phyloP scores from a whole-genome alignment of 768 basidiomycete species.

The Boletus sensibilis region DNA sequence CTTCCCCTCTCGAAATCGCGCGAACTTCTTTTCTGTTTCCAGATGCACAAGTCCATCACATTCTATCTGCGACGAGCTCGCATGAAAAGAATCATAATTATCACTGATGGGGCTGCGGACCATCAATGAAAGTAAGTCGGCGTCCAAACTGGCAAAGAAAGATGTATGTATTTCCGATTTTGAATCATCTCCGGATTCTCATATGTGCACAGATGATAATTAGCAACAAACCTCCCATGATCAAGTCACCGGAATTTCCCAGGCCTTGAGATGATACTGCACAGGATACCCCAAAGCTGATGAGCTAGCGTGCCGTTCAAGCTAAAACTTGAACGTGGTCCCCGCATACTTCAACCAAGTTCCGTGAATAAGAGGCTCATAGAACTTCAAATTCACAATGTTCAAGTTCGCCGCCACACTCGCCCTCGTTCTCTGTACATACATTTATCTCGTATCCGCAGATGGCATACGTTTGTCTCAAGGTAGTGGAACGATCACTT shows the following conservation, averaged over 20 bases:
- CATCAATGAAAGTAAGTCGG: neutral
- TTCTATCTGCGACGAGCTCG: neutral
- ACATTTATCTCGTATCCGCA: constrained; percentile 2
- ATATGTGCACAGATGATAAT: neutral
- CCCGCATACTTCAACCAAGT: neutral
- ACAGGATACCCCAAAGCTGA: neutral
- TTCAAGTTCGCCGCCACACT: neutral
- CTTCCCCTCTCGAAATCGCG: neutral
- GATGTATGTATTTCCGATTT: neutral
- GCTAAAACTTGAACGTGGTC: neutral
- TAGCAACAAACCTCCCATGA: neutral
- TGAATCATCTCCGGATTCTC: neutral
- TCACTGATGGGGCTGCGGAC: neutral
- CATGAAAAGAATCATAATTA: neutral
- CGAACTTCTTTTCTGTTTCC: neutral
- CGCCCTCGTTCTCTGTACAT: neutral
- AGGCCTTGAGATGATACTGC: neutral
- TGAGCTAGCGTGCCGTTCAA: neutral
- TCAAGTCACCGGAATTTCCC: neutral
- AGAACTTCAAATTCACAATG: neutral
- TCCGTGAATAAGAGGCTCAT: neutral
- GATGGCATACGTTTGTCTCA: neutral
- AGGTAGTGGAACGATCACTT: neutral
- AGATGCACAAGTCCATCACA: neutral
- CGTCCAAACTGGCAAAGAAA: neutral